Percentiles rank a stretch among this genome's conserved stretches.
Conservation (phyloP, 768 basidiomycete species). For the Boletus tomentosulus region DNA sequence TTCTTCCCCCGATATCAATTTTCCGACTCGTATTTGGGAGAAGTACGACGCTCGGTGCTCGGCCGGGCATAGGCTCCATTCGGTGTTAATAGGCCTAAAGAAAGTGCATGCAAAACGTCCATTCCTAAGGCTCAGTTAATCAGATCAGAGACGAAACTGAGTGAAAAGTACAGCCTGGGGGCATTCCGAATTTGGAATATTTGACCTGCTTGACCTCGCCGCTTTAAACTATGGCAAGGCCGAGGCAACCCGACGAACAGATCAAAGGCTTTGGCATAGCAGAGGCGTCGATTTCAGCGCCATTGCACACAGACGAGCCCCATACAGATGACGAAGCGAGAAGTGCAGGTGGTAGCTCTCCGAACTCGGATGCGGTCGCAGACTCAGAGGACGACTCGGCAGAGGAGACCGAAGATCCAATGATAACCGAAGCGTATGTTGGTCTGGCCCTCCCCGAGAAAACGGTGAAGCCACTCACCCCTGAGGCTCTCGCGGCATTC, state of each 20-base stretch:
- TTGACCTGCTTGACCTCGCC: not conserved
- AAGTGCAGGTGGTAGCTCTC: not conserved
- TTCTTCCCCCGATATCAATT: not conserved
- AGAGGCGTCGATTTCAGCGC: not conserved
- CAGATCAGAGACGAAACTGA: no score
- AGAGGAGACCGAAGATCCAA: slow-evolving; percentile 28
- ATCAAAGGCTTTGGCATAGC: not conserved
- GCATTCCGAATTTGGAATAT: not conserved
- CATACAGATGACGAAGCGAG: slow-evolving; percentile 1
- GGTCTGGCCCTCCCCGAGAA: slow-evolving; percentile 41
- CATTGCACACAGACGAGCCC: not conserved
- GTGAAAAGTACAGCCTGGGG: not conserved
- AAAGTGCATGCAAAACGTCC: no score
- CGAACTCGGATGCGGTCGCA: slow-evolving; percentile 12
- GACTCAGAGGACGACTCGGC: slow-evolving; percentile 21
- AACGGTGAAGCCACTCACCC: slow-evolving; percentile 67
- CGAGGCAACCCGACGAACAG: not conserved
- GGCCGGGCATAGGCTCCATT: no score
- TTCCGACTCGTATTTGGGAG: not conserved
- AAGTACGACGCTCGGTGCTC: no score
- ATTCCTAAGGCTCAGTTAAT: no score
- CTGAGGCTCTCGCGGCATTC: slow-evolving; percentile 72
- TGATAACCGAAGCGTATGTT: slow-evolving; percentile 57
- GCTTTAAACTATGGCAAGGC: not conserved
- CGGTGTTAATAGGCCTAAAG: no score